Percentiles rank a stretch among this genome's conserved stretches.
Conservation (phyloP, 2,329 filamentous ascomycete species). For the Diplodia mutila region DNA sequence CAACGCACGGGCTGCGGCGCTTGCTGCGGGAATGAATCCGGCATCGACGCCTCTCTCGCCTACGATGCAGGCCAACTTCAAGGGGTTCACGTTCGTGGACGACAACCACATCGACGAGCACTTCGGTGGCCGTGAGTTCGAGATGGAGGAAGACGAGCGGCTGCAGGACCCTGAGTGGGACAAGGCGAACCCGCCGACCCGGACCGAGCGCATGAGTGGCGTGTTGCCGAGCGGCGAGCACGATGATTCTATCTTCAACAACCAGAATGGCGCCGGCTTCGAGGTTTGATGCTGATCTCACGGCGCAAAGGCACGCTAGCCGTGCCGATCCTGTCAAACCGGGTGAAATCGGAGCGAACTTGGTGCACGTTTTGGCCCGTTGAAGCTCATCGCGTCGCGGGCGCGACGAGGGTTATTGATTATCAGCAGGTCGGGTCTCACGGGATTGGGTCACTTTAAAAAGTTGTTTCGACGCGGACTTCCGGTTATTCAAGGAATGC, state of each 20-base stretch:
- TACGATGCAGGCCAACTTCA: slow-evolving; percentile 96
- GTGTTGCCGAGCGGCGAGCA: slow-evolving; percentile 51
- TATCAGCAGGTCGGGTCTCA: slow-evolving; percentile 1
- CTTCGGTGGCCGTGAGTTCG: slow-evolving; percentile 53
- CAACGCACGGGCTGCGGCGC: slow-evolving; percentile 84
- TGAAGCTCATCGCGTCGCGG: background rate
- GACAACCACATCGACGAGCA: slow-evolving; percentile 92
- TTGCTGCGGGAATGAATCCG: slow-evolving; percentile 79
- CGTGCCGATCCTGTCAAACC: slow-evolving; percentile 18
- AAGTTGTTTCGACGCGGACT: slow-evolving; percentile 22
- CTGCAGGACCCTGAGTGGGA: slow-evolving; percentile 49
- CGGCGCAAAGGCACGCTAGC: slow-evolving; percentile 9
- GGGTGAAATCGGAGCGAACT: slow-evolving; percentile 12
- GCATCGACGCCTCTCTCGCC: slow-evolving; percentile 92
- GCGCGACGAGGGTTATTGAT: slow-evolving; percentile 3
- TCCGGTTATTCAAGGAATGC: slow-evolving; percentile 16
- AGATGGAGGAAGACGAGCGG: slow-evolving; percentile 48
- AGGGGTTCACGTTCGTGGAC: slow-evolving; percentile 98
- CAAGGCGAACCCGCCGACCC: slow-evolving; percentile 38
- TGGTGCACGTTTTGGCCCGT: background rate
- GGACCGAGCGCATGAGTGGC: slow-evolving; percentile 55
- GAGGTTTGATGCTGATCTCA: slow-evolving; percentile 33
- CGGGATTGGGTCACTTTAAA: slow-evolving; percentile 20
- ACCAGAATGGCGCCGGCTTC: slow-evolving; percentile 40
- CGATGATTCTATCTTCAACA: slow-evolving; percentile 53